Base-by-base conservation (phyloP, 495 filamentous ascomycete genomes). In the Neurospora discreta region DNA sequence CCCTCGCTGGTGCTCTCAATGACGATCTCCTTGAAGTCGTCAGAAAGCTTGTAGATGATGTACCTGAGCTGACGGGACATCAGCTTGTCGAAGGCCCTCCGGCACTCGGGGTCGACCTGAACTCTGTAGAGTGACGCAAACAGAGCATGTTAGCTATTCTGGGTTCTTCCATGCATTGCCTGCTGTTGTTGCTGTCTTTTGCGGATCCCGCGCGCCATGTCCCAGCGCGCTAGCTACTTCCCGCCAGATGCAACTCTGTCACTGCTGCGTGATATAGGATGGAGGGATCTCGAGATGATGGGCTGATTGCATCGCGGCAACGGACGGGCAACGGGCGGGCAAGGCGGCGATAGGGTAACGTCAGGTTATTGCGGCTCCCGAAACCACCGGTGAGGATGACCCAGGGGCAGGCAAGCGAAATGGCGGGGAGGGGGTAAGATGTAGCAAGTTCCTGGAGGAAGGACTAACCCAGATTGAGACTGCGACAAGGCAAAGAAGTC, bases 11-110 rank as follows among this genome's bases (percentile, higher is more conserved):
- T 89, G 73, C 88, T 86, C 75, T 96, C 92, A 77, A 98, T 88
- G 60, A 91, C 91, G 79, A 98, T 94, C 77, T 91, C 81, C 83
- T 92, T 95, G 89, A 92, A 92, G 88, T 97, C 89, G 83, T 97
- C 93, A 75, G 91, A 88, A 78, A 99, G 90, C 87, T 97, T 97
- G 91, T 90, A 98, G 89, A 99, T 92, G 85, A 99, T 91, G 85
- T 89, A 99, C 85, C 96, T 97, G 86, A 89, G 84, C 82, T 90
- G 90, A 84, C 85, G 89, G 76, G 94, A 88, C 87, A 97, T 97
- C 73, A 99, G 90, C 70, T 97, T 89, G 81, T 97, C 94, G 89
- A 92, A 98, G 73, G 85, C 84, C 69, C 81, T 81, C 82, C 97
- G 85, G 89, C 94, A 97, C 42, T 97, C 92, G 77, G 89, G 87